These are phyloP conservation scores for Sanghuangporus sanghuang DNA, from an alignment of 1,284 basidiomycete genomes.

Conservation along the genomic window DNA sequence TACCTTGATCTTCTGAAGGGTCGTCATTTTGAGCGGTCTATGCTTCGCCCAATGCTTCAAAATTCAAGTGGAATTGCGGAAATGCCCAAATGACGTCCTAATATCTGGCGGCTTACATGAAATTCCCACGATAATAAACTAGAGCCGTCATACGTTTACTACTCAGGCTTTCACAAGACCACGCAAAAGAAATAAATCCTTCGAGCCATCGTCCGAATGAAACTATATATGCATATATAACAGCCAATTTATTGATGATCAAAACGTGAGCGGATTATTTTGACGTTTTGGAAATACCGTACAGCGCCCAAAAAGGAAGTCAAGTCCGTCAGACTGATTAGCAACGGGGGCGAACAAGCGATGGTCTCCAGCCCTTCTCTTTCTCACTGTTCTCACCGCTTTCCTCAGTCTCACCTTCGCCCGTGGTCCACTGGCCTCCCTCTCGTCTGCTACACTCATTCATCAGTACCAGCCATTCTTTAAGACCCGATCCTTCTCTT, in stretches of 20 bases:
- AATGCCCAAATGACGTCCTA: too few species aligned
- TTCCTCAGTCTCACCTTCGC: slow-evolving; percentile 23
- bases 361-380: slow-evolving; percentile 18
- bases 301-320: slow-evolving; percentile 7
- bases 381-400: slow-evolving; percentile 12
- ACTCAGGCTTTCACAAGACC: not conserved
- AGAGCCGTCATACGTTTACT: not conserved
- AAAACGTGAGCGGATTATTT: not conserved
- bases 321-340: not conserved
- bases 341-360: slow-evolving; percentile 16
- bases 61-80: not conserved
- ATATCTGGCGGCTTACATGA: too few species aligned
- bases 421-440: not conserved
- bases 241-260: not conserved
- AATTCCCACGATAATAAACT: not conserved
- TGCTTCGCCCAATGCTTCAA: not conserved
- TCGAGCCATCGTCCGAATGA: not conserved
- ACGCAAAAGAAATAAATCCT: not conserved
- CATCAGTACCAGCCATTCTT: slow-evolving; percentile 15
- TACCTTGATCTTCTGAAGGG: slow-evolving; percentile 87
- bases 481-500: slow-evolving; percentile 26
- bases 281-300: not conserved
- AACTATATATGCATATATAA: not conserved
- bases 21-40: slow-evolving; percentile 51
- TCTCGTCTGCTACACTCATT: slow-evolving; percentile 28